Conservation (phyloP, 352 stramenopile species). For the Phytophthora hybrid region DNA sequence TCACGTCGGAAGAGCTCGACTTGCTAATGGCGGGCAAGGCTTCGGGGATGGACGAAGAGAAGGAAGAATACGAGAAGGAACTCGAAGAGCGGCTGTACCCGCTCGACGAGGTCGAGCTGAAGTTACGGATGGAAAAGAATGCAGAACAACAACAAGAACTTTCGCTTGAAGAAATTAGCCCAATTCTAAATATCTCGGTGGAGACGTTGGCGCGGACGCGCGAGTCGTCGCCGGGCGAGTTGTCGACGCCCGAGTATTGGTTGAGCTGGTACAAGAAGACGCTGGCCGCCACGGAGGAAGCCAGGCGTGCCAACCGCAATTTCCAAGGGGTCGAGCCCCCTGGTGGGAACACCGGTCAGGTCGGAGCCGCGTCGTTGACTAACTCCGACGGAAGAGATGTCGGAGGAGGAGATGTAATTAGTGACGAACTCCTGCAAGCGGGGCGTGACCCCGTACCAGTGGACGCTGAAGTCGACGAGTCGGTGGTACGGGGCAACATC, state of each 20-base stretch:
- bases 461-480: too few species aligned
- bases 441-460: too few species aligned
- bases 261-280: not conserved
- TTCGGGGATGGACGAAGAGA: not conserved
- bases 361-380: too few species aligned
- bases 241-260: slow-evolving; percentile 6
- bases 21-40: not conserved
- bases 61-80: slow-evolving; percentile 5
- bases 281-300: not conserved
- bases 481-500: too few species aligned
- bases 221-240: not conserved
- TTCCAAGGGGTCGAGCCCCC: not conserved
- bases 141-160: not conserved
- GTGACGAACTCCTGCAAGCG: too few species aligned
- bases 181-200: not conserved
- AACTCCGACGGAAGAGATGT: too few species aligned
- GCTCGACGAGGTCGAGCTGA: slow-evolving; percentile 10
- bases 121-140: not conserved
- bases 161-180: not conserved
- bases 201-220: not conserved
- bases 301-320: not conserved
- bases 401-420: too few species aligned
- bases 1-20: not conserved
- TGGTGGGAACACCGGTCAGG: too few species aligned
- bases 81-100: slow-evolving; percentile 9